Evolutionary conservation across 768 basidiomycete species (phyloP).

Genomic region (Russula griseocarnosa): DNA sequence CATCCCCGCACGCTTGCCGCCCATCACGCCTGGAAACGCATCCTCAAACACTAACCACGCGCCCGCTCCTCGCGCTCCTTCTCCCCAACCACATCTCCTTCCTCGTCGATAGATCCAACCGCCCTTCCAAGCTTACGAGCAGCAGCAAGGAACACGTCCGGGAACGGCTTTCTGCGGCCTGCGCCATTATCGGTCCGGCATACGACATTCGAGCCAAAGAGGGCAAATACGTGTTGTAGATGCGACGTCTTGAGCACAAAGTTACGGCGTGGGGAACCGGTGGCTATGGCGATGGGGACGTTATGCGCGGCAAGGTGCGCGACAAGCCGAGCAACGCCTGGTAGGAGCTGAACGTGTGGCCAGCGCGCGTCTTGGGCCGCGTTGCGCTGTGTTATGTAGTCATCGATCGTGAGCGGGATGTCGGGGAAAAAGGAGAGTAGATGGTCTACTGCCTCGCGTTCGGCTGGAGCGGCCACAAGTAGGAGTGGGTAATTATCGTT

Average conservation of each 20-base stretch:
- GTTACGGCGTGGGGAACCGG: slow-evolving; percentile 64
- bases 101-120: slow-evolving; percentile 48
- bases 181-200: slow-evolving; percentile 67
- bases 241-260: slow-evolving; percentile 65
- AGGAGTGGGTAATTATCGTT: not conserved
- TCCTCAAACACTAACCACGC: slow-evolving; percentile 84
- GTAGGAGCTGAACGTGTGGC: slow-evolving; percentile 68
- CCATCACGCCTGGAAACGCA: slow-evolving; percentile 68
- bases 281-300: slow-evolving; percentile 79
- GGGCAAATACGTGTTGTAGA: slow-evolving; percentile 52
- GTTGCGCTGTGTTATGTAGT: slow-evolving; percentile 56
- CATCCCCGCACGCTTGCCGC: slow-evolving; percentile 84
- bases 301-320: slow-evolving; percentile 60
- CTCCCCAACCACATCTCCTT: slow-evolving; percentile 38
- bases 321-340: slow-evolving; percentile 67
- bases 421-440: slow-evolving; percentile 75
- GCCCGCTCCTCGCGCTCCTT: slow-evolving; percentile 46
- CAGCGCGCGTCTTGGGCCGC: slow-evolving; percentile 58
- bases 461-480: slow-evolving; percentile 43
- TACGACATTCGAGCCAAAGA: slow-evolving; percentile 61
- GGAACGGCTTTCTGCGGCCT: slow-evolving; percentile 64
- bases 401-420: slow-evolving; percentile 58
- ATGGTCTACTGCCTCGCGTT: slow-evolving; percentile 57
- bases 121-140: slow-evolving; percentile 56
- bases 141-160: slow-evolving; percentile 76